Conservation (phyloP, 2,329 filamentous ascomycete genomes). For the Ophiostoma quercus region DNA sequence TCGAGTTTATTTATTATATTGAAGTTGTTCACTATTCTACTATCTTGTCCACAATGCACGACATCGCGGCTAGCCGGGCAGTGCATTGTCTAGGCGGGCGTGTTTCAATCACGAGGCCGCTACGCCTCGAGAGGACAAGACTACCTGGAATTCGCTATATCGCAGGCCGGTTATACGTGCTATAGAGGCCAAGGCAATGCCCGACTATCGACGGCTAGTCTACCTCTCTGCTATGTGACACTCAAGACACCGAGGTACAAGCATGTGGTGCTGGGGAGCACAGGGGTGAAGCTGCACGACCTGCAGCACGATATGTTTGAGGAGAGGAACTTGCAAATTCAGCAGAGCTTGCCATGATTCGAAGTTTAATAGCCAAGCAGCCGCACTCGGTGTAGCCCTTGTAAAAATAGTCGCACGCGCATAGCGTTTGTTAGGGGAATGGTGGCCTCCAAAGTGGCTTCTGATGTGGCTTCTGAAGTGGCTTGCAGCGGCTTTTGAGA, state of each 20-base stretch:
- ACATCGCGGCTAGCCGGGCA: conserved; percentile 20
- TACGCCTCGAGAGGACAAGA: neutral
- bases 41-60: conserved; percentile 13
- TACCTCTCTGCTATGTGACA: neutral
- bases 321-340: neutral
- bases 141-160: neutral
- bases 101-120: neutral
- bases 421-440: neutral
- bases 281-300: neutral
- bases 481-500: neutral
- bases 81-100: neutral
- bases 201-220: neutral
- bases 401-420: neutral
- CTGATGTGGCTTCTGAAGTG: neutral
- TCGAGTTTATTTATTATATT: neutral
- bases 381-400: too few relatives aligned
- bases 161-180: neutral
- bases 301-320: neutral
- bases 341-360: neutral
- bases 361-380: neutral
- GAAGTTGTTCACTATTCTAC: neutral
- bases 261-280: neutral
- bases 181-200: neutral
- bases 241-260: neutral
- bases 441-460: neutral